Percentiles rank a stretch among this genome's conserved stretches.
phyloP scores from a whole-genome alignment of 768 basidiomycete genomes.

The Dictyophora rubrovolvata region DNA sequence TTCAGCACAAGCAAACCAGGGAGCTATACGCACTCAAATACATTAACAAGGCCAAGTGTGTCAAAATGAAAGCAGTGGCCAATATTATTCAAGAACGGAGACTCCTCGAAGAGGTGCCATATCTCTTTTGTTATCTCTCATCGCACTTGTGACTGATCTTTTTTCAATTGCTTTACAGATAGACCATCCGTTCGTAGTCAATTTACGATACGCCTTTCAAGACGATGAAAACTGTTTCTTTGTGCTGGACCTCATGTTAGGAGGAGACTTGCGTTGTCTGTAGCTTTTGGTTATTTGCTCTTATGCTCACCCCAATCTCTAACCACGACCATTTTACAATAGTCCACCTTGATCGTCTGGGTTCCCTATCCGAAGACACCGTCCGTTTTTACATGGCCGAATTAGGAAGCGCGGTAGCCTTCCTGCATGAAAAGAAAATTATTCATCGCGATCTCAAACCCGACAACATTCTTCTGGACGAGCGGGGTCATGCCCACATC shows the following conservation, averaged over 20 bases:
- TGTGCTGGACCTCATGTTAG: constrained; percentile 94
- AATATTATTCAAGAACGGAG: constrained; percentile 96
- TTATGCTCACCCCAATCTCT: neutral
- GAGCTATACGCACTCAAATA: constrained; percentile 97
- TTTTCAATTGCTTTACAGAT: constrained; percentile 42
- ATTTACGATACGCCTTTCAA: constrained; percentile 92
- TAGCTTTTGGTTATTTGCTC: constrained; percentile 11
- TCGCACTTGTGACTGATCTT: too few species aligned
- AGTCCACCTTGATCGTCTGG: constrained; percentile 87
- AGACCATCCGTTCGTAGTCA: constrained; percentile 92
- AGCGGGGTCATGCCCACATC: constrained; percentile 89
- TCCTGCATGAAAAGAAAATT: constrained; percentile 85
- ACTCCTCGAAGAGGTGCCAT: constrained; percentile 80
- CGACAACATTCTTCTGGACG: constrained; percentile 95
- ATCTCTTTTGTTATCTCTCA: constrained; percentile 1
- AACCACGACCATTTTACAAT: constrained; percentile 8
- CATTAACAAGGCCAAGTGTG: constrained; percentile 96
- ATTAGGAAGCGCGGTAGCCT: constrained; percentile 77
- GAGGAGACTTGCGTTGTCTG: constrained; percentile 89
- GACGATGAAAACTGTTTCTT: constrained; percentile 99
- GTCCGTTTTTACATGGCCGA: constrained; percentile 88
- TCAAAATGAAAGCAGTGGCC: constrained; percentile 96
- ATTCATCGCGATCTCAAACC: constrained; percentile 98
- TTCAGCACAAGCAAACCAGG: constrained; percentile 98
- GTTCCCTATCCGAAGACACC: constrained; percentile 60